Base-by-base conservation (phyloP, 352 stramenopile species). In the Globisporangium orthogonon region DNA sequence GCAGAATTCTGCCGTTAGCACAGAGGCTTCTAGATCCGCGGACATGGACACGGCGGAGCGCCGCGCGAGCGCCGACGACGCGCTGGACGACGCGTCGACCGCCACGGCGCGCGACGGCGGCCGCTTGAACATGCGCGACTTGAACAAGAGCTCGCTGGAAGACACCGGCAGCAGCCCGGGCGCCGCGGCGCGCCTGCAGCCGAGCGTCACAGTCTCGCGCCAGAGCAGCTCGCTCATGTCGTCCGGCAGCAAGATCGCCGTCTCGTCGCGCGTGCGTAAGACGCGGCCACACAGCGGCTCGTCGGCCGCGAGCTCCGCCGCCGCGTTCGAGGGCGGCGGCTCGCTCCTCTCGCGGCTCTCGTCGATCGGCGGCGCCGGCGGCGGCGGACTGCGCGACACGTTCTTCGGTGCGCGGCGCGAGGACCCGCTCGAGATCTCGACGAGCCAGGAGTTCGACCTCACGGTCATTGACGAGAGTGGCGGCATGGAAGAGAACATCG, bases 401-500 rank as follows among this genome's bases (percentile, higher is more conserved):
- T 85, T 91, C 59, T 89, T 91, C 53, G 76, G 76, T 14, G 64
- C 18, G 9, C 44, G 52, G 1, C 62, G 60, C 0, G 56, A 66
- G 9, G 81, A 91, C 45, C 76, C 81, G 29, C 60, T 91, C 31
- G 65, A 86, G 18, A 63, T 87, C n/a, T 87, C 78, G 6, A 67
- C 78, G 0, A 68, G 76, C 30, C 76, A 89, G 45, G 81, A 91
- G 54, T 89, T 91, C 50, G 73, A 87, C 17, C 61, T 91, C 35
- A 82, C 81, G 4, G 68, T 91, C 48, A 91, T 91, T 53, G 76
- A 91, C 57, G 81, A 91, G 54, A 75, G 72, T 45, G 81, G 81
- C 10, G 74, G 74, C 37, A 70, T 91, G 50, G 65, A 82, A 31
- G 70, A 87, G 48, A 79, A 70, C 46, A 70, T 83, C 13, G 58